Evolutionary conservation across 2,329 filamentous ascomycete genomes (phyloP).

Genomic region (Aspergillus terreus): DNA sequence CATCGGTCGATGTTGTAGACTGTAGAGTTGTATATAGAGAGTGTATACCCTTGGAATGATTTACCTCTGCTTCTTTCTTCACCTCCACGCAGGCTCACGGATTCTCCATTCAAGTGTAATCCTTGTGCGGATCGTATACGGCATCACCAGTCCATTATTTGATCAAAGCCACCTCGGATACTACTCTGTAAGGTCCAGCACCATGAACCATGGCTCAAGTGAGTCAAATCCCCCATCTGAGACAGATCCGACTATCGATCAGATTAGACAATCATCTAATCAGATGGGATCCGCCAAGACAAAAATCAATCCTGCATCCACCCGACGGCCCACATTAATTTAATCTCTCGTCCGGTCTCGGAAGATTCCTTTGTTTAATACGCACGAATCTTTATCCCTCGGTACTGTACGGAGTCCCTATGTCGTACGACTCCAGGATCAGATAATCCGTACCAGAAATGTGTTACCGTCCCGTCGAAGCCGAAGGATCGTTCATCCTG

Average conservation of each 20-base stretch:
- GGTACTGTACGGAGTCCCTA: no score
- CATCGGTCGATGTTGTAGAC: no score
- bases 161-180: no score
- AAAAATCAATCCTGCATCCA: neutral
- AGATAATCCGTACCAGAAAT: neutral
- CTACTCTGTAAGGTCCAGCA: no score
- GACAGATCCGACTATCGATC: constrained; percentile 14
- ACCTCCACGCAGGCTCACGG: neutral
- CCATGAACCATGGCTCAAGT: no score
- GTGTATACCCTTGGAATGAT: neutral
- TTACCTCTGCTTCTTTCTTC: neutral
- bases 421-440: neutral
- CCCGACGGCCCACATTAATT: neutral
- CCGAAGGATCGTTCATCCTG: no score
- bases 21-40: no score
- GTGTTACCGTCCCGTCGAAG: no score
- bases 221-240: no score
- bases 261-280: constrained; percentile 31
- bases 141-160: no score
- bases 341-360: constrained; percentile 5
- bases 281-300: constrained; percentile 15
- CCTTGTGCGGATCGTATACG: no score
- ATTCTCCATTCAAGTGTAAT: neutral
- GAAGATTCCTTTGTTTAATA: neutral
- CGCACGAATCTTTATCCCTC: no score